Percentiles rank a stretch among this genome's conserved stretches.
phyloP scores from a whole-genome alignment of 192 early-diverging fungal species.

The Fimicolochytrium jonesii region DNA sequence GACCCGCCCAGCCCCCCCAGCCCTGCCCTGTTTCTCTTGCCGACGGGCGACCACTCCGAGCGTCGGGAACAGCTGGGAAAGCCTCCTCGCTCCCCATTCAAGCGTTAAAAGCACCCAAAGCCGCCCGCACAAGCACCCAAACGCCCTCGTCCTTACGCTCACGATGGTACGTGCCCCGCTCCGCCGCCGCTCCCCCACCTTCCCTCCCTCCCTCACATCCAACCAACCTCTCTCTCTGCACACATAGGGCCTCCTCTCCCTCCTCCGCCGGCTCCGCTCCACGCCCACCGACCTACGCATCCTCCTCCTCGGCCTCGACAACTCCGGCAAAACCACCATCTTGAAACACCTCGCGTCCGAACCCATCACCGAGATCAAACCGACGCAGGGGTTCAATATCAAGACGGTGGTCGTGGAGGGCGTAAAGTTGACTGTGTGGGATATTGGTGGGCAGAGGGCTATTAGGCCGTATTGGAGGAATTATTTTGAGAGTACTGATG shows the following conservation, averaged over 20 bases:
- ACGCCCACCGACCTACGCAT: slow-evolving; percentile 48
- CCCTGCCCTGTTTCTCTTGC: too few relatives aligned
- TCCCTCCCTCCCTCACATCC: too few relatives aligned
- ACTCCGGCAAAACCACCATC: slow-evolving; percentile 57
- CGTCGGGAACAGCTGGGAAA: too few relatives aligned
- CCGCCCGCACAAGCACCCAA: too few relatives aligned
- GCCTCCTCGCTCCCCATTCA: too few relatives aligned
- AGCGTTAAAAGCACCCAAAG: too few relatives aligned
- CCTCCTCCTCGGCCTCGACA: slow-evolving; percentile 58
- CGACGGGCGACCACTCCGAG: too few relatives aligned
- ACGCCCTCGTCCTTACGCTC: too few relatives aligned
- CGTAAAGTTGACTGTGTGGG: slow-evolving; percentile 61
- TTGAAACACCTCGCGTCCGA: slow-evolving; percentile 51
- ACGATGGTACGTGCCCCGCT: too few relatives aligned
- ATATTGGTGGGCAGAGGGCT: slow-evolving; percentile 56
- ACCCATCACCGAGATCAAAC: slow-evolving; percentile 55
- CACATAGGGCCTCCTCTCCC: slow-evolving; percentile 50
- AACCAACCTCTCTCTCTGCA: too few relatives aligned
- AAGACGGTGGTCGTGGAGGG: slow-evolving; percentile 54
- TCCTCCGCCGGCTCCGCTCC: slow-evolving; percentile 42
- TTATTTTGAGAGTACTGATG: slow-evolving; percentile 59
- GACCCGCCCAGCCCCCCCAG: too few relatives aligned
- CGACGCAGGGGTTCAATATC: slow-evolving; percentile 63
- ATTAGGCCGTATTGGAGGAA: slow-evolving; percentile 61
- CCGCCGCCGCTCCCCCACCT: too few relatives aligned